Conservation (phyloP, 306 rosid genomes). For the Clitoria ternatea region DNA sequence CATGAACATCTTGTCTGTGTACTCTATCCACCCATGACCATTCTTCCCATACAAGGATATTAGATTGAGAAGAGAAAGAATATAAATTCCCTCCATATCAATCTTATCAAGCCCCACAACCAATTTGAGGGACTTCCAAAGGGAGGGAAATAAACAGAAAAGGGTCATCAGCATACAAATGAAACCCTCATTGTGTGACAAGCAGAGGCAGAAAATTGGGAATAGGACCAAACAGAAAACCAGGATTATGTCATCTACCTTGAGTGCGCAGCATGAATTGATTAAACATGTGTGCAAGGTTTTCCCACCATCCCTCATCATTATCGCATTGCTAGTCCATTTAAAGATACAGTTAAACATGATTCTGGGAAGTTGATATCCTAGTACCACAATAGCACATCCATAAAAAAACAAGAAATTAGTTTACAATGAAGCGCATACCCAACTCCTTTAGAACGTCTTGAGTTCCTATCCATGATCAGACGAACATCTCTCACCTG, state of each 20-base stretch:
- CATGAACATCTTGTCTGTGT: constrained; percentile 10
- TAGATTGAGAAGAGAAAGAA: neutral
- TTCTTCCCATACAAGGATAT: neutral
- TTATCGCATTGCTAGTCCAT: constrained; percentile 97
- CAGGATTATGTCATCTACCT: constrained; percentile 85
- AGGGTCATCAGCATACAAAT: constrained; percentile 37
- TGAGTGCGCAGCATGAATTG: constrained; percentile 92
- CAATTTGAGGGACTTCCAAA: constrained; percentile 8
- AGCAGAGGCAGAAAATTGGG: constrained; percentile 46
- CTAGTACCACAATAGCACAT: constrained; percentile 47
- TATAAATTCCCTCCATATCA: neutral
- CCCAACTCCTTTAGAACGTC: constrained; percentile 99
- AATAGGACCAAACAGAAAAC: constrained; percentile 51
- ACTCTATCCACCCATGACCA: neutral
- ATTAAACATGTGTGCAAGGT: constrained; percentile 96
- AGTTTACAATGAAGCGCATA: constrained; percentile 43
- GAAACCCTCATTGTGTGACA: constrained; percentile 40
- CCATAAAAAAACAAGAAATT: constrained; percentile 23
- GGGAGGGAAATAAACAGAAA: constrained; percentile 32
- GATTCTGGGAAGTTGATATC: constrained; percentile 54
- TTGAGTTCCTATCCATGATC: constrained; percentile 98
- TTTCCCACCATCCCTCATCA: constrained; percentile 99
- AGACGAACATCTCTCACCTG: constrained; percentile 99
- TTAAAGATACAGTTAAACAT: constrained; percentile 94
- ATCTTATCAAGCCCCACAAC: constrained; percentile 14